Evolutionary conservation across 177 flowering plant species (phyloP).

Genomic region (Vitis hybrid): DNA sequence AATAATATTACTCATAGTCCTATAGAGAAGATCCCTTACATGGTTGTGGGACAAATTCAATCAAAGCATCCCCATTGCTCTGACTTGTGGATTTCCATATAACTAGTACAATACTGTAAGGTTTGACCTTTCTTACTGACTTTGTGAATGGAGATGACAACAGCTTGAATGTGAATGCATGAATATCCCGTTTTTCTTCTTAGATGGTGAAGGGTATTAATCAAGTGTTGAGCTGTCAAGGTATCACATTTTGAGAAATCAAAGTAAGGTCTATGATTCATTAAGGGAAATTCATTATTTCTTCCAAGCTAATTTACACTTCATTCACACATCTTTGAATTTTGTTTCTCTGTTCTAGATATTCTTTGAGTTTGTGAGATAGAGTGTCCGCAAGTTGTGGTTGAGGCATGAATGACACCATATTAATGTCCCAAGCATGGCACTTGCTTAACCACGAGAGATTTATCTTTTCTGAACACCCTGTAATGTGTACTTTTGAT

Average conservation of each 20-base stretch:
- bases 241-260: neutral
- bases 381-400: neutral
- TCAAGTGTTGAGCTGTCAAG: conserved; percentile 2
- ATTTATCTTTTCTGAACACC: neutral
- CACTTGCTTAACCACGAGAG: neutral
- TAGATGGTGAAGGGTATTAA: neutral
- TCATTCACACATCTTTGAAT: neutral
- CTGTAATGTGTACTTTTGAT: too few relatives aligned
- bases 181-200: neutral
- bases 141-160: neutral
- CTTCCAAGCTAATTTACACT: too few relatives aligned
- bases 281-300: neutral
- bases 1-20: neutral
- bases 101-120: neutral
- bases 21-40: neutral
- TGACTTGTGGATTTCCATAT: neutral
- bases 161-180: neutral
- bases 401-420: neutral
- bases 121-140: neutral
- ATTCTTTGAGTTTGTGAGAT: neutral
- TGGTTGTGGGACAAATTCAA: neutral
- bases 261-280: neutral
- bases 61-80: neutral
- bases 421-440: neutral
- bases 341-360: neutral